These are phyloP conservation scores for Acanthamoeba triangularis DNA, from an alignment of 208 protist genomes.

Conservation along the genomic window DNA sequence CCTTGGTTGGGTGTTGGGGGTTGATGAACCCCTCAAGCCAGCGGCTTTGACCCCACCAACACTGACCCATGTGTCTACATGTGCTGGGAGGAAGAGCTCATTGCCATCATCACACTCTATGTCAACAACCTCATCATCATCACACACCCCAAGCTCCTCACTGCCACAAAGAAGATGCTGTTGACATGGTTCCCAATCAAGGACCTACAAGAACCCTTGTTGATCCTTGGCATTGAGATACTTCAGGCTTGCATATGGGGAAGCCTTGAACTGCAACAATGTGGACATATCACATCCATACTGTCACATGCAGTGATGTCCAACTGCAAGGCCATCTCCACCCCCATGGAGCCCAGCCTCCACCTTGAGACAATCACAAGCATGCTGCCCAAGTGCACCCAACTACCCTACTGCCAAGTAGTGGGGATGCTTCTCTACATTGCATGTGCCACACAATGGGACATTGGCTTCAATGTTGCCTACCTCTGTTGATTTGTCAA, in stretches of 20 bases:
- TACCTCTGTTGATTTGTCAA: background rate
- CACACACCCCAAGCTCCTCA: background rate
- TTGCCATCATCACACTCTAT: slow-evolving; percentile 5
- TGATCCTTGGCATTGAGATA: background rate
- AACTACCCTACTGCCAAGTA: background rate
- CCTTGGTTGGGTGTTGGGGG: no score
- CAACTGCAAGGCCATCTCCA: background rate
- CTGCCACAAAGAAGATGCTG: background rate
- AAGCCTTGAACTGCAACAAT: background rate
- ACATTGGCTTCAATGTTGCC: background rate
- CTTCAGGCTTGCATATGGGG: background rate
- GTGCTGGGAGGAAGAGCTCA: background rate
- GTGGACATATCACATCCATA: background rate
- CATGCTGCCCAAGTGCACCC: background rate
- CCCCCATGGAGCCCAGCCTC: background rate
- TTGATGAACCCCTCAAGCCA: no score
- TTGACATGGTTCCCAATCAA: background rate
- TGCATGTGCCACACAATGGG: background rate
- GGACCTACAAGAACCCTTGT: background rate
- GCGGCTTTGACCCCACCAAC: background rate
- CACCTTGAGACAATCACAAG: background rate
- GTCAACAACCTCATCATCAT: background rate
- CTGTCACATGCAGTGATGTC: background rate
- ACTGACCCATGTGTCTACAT: slow-evolving; percentile 38
- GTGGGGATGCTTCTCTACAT: background rate